Evolutionary conservation across 768 basidiomycete species (phyloP).

Genomic region (Pulveroboletus frians): DNA sequence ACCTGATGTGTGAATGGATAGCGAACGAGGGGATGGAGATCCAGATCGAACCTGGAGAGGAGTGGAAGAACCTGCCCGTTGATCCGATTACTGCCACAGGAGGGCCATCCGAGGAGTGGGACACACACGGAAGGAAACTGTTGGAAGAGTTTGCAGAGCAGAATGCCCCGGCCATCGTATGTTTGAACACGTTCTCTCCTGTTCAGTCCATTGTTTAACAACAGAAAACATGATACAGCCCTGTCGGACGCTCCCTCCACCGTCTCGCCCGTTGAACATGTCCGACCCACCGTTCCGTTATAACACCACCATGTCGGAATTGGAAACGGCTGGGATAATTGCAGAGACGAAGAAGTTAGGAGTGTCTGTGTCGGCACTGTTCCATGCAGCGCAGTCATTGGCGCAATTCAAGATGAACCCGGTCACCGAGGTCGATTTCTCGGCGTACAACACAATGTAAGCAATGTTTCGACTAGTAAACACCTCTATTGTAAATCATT

Average conservation of each 20-base stretch:
- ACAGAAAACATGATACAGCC: background rate
- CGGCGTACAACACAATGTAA: slow-evolving; percentile 8
- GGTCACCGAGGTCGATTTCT: slow-evolving; percentile 15
- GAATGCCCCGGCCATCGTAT: slow-evolving; percentile 4
- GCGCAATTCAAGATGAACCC: slow-evolving; percentile 22
- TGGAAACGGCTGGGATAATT: slow-evolving; percentile 10
- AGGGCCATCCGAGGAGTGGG: slow-evolving; percentile 18
- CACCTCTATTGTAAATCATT: background rate
- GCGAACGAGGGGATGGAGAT: slow-evolving; percentile 12
- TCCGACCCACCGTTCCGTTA: slow-evolving; percentile 7
- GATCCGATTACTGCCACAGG: slow-evolving; percentile 25
- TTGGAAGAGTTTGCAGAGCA: slow-evolving; percentile 10
- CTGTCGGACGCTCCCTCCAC: slow-evolving; percentile 7
- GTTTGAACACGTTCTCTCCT: background rate
- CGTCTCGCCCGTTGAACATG: slow-evolving; percentile 4
- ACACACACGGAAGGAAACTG: slow-evolving; percentile 8
- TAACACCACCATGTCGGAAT: background rate
- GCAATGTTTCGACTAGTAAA: background rate
- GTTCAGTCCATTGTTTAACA: background rate
- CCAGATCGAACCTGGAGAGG: slow-evolving; percentile 8
- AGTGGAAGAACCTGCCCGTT: slow-evolving; percentile 25
- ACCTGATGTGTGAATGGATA: background rate
- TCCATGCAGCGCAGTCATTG: slow-evolving; percentile 22
- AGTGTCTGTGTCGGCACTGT: slow-evolving; percentile 11
- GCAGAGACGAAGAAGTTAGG: slow-evolving; percentile 9